Conservation (phyloP, 805 yeast genomes). For the Cyberlindnera maclurae region DNA sequence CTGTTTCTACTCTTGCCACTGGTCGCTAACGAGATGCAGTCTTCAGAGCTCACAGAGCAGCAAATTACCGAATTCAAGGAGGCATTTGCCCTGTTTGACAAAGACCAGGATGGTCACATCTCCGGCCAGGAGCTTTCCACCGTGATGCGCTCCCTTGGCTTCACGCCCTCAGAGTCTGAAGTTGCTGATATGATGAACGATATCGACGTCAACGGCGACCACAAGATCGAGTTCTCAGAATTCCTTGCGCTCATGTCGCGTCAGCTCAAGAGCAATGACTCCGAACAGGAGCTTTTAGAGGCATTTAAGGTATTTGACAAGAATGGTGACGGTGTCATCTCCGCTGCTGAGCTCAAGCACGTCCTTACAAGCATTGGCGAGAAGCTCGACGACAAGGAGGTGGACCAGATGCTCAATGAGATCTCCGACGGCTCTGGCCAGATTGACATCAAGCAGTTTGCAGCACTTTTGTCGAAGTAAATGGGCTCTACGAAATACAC, state of each 20-base stretch:
- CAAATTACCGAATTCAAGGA: constrained; percentile 96
- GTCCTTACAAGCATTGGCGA: constrained; percentile 97
- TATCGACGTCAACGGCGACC: constrained; percentile 93
- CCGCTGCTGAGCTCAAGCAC: constrained; percentile 94
- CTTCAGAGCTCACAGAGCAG: constrained; percentile 83
- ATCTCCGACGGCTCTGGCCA: constrained; percentile 96
- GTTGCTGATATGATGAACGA: constrained; percentile 96
- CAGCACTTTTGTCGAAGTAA: constrained; percentile 79
- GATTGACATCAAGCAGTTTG: constrained; percentile 94
- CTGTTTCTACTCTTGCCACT: not conserved
- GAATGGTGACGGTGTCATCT: constrained; percentile 94
- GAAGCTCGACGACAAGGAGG: constrained; percentile 92
- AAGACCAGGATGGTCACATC: constrained; percentile 94
- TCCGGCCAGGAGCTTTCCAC: constrained; percentile 94
- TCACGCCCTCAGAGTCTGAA: constrained; percentile 94
- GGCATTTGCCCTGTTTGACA: constrained; percentile 95
- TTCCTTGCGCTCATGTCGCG: constrained; percentile 73
- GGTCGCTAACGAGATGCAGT: constrained; percentile 13
- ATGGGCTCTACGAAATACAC: no score
- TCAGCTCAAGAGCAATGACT: constrained; percentile 93
- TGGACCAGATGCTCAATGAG: constrained; percentile 93
- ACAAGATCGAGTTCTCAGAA: constrained; percentile 76
- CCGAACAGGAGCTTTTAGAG: constrained; percentile 94
- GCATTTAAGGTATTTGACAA: constrained; percentile 95
- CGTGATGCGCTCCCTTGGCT: constrained; percentile 98